Percentiles rank a stretch among this genome's conserved stretches.
Evolutionary conservation across 139 green algal species (phyloP).

Genomic region (Penium margaritaceum): DNA sequence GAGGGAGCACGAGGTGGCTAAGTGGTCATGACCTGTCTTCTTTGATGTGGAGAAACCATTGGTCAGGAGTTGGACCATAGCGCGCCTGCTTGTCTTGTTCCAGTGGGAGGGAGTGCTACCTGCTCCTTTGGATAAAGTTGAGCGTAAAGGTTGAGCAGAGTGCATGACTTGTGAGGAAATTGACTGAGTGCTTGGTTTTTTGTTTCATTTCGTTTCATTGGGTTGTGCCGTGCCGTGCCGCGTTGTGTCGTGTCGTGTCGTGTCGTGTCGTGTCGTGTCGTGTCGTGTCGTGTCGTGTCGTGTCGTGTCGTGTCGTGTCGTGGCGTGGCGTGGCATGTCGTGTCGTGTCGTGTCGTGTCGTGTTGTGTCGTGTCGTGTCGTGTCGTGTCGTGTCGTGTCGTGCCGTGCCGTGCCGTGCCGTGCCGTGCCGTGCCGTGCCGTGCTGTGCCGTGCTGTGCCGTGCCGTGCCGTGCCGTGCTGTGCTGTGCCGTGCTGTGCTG

Average conservation of each 20-base stretch:
- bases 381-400: not conserved
- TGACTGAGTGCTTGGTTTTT: no score
- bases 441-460: no score
- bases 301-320: not conserved
- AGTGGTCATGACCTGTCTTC: no score
- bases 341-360: not conserved
- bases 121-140: no score
- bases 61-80: not conserved
- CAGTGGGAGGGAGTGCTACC: no score
- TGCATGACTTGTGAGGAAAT: no score
- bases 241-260: not conserved
- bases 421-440: no score
- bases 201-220: no score
- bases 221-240: not conserved
- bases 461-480: no score
- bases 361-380: not conserved
- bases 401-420: not conserved
- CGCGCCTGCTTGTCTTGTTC: not conserved
- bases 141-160: no score
- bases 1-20: no score
- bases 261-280: not conserved
- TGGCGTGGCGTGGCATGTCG: not conserved
- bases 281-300: not conserved
- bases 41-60: not conserved
- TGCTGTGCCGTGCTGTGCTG: no score